These are phyloP conservation scores for Scenedesmus sp. DNA, from an alignment of 163 green algal genomes.

Conservation along the genomic window DNA sequence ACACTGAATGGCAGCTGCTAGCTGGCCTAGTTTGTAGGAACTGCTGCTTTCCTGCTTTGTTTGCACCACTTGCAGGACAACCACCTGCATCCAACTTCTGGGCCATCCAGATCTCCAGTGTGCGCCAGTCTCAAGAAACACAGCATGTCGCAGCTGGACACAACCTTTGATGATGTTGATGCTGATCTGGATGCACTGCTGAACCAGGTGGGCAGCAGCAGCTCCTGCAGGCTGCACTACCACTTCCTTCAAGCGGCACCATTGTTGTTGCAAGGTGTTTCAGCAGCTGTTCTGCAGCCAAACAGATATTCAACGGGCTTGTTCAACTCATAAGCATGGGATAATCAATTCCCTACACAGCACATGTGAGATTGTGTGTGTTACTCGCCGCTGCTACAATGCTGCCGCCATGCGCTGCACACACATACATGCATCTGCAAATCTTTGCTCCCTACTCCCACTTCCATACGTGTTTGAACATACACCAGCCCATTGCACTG, in stretches of 20 bases:
- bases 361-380: too few relatives aligned
- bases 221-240: background rate
- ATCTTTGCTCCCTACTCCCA: too few relatives aligned
- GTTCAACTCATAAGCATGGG: background rate
- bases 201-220: background rate
- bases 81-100: background rate
- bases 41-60: too few relatives aligned
- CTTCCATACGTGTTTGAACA: too few relatives aligned
- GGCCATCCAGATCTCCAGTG: background rate
- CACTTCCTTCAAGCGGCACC: background rate
- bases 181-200: conserved; percentile 30
- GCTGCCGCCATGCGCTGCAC: too few relatives aligned
- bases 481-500: too few relatives aligned
- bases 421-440: too few relatives aligned
- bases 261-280: background rate
- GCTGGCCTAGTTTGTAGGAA: too few relatives aligned
- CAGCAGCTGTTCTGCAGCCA: background rate
- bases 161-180: conserved; percentile 6
- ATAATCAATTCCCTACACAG: too few relatives aligned
- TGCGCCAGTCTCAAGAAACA: background rate
- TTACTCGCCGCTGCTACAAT: too few relatives aligned
- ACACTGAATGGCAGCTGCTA: background rate
- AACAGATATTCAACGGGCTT: background rate
- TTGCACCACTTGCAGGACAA: background rate
- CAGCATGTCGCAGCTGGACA: conserved; percentile 35